phyloP scores from a whole-genome alignment of 169 alveolate species.

The Pseudocohnilembus persalinus region DNA sequence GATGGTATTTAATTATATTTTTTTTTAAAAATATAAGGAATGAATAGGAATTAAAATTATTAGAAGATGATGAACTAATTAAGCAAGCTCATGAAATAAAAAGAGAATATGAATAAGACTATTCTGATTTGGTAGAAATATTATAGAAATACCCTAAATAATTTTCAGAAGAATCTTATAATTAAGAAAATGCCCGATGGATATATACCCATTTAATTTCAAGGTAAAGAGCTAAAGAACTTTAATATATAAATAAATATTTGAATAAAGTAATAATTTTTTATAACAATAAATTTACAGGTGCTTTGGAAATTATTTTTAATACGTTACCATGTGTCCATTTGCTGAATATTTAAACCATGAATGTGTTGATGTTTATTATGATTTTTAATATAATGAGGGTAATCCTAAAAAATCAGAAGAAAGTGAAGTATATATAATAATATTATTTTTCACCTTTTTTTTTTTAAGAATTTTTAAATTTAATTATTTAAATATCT shows the following conservation, averaged over 20 bases:
- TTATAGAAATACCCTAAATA: slow-evolving; percentile 6
- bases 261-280: too few relatives aligned
- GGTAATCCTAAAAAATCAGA: slow-evolving; percentile 15
- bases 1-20: background rate
- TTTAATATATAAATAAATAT: too few relatives aligned
- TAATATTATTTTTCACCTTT: too few relatives aligned
- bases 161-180: background rate
- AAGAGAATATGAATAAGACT: slow-evolving; percentile 10
- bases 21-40: background rate
- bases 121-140: background rate
- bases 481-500: too few relatives aligned
- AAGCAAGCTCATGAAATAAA: slow-evolving; percentile 2
- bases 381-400: slow-evolving; percentile 12
- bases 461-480: too few relatives aligned
- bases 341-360: slow-evolving; percentile 33
- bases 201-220: slow-evolving; percentile 26
- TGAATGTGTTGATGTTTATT: slow-evolving; percentile 33
- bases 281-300: background rate
- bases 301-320: slow-evolving; percentile 26
- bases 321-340: slow-evolving; percentile 33
- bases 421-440: slow-evolving; percentile 13
- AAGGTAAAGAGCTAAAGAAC: background rate
- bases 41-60: slow-evolving; percentile 11
- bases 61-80: slow-evolving; percentile 9
- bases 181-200: slow-evolving; percentile 27